These are phyloP conservation scores for Puccinia triticina DNA, from an alignment of 1,284 basidiomycete species.

Conservation along the genomic window DNA sequence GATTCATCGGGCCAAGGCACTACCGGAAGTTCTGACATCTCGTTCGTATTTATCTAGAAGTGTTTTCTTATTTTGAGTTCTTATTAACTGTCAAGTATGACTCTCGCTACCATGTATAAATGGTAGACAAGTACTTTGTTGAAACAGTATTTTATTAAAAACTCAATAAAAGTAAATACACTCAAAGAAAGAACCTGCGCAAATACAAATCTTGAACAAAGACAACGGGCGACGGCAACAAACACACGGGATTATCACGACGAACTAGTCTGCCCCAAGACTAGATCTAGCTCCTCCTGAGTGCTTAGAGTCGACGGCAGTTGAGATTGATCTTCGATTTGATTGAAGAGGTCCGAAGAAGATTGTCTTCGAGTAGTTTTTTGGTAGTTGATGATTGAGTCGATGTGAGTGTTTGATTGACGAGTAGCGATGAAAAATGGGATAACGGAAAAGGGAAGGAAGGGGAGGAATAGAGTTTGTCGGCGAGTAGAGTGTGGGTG, in stretches of 20 bases:
- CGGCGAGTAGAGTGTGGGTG: too few relatives aligned
- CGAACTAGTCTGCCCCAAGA: background rate
- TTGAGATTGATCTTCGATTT: too few relatives aligned
- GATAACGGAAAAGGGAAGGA: too few relatives aligned
- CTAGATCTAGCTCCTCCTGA: background rate
- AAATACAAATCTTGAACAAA: too few relatives aligned
- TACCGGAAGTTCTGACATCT: background rate
- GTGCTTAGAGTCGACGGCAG: too few relatives aligned
- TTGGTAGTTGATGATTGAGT: background rate
- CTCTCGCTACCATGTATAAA: background rate
- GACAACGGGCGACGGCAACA: background rate
- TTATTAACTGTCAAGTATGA: slow-evolving; percentile 1
- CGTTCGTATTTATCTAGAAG: background rate
- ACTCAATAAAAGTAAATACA: too few relatives aligned
- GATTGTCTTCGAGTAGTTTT: too few relatives aligned
- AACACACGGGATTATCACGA: background rate
- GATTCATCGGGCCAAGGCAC: background rate
- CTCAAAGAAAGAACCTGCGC: too few relatives aligned
- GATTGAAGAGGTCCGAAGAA: too few relatives aligned
- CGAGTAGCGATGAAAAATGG: background rate
- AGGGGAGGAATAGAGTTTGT: too few relatives aligned
- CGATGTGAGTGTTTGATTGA: background rate
- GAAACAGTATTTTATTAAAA: too few relatives aligned
- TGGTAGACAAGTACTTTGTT: background rate
- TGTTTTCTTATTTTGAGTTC: background rate